phyloP scores from a whole-genome alignment of 1,139 yeast species.

The Suhomyces wounanorum region DNA sequence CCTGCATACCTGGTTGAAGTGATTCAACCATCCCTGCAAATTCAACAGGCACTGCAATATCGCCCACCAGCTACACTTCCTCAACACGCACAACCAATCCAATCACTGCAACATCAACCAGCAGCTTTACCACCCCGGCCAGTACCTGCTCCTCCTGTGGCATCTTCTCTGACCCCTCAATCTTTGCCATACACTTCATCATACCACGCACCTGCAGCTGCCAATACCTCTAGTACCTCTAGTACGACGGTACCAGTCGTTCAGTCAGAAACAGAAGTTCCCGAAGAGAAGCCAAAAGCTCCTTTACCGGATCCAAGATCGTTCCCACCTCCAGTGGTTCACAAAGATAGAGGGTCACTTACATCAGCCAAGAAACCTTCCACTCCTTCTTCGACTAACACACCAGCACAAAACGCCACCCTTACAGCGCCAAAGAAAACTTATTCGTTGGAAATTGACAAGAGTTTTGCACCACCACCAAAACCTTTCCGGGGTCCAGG shows the following conservation, averaged over 20 bases:
- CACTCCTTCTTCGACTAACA: background rate
- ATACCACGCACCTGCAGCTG: background rate
- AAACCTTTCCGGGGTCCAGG: slow-evolving; percentile 20
- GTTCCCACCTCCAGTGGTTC: slow-evolving; percentile 19
- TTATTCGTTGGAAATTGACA: slow-evolving; percentile 19
- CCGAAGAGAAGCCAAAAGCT: slow-evolving; percentile 1
- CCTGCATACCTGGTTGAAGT: background rate
- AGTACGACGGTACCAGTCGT: background rate
- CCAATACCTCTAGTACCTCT: background rate
- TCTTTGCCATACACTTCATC: background rate
- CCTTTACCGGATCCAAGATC: slow-evolving; percentile 15
- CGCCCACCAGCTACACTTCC: background rate
- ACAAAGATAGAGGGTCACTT: slow-evolving; percentile 13
- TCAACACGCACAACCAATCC: background rate
- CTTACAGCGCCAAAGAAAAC: background rate
- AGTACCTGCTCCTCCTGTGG: slow-evolving; percentile 1
- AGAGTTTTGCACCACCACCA: slow-evolving; percentile 33
- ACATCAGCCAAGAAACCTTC: background rate
- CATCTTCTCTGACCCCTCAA: background rate
- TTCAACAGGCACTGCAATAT: background rate
- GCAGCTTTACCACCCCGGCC: slow-evolving; percentile 2
- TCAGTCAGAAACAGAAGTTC: background rate
- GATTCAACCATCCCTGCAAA: background rate
- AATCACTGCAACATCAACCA: background rate
- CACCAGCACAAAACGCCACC: background rate